Evolutionary conservation across 495 filamentous ascomycete species (phyloP).

Genomic region (Annulohypoxylon maeteangense): DNA sequence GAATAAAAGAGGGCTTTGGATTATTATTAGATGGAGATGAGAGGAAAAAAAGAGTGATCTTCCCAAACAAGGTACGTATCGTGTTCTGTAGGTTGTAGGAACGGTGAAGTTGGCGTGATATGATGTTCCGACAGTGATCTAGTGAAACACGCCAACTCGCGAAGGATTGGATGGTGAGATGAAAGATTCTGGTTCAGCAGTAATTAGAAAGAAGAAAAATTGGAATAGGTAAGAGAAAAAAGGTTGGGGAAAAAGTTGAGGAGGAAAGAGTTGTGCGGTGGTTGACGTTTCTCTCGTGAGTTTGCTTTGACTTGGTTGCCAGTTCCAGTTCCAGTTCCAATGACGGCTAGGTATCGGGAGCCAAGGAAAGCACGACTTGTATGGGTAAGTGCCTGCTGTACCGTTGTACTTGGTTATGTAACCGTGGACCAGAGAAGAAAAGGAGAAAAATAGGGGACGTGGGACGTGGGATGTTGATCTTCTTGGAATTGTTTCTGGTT

Average conservation of each 20-base stretch:
- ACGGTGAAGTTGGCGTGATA: slow-evolving; percentile 21
- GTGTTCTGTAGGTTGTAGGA: slow-evolving; percentile 32
- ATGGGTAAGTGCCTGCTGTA: slow-evolving; percentile 20
- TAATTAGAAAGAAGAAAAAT: slow-evolving; percentile 10
- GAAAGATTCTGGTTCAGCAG: slow-evolving; percentile 11
- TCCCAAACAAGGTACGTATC: slow-evolving; percentile 27
- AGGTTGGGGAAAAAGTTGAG: slow-evolving; percentile 2
- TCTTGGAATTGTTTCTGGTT: slow-evolving; percentile 25
- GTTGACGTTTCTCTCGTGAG: slow-evolving; percentile 22
- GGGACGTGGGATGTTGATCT: slow-evolving; percentile 35
- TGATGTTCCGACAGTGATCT: slow-evolving; percentile 16
- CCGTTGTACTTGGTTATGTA: slow-evolving; percentile 14
- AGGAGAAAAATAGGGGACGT: slow-evolving; percentile 20
- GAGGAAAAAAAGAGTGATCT: slow-evolving; percentile 39
- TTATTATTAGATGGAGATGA: slow-evolving; percentile 32
- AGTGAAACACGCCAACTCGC: slow-evolving; percentile 34
- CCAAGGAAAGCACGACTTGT: slow-evolving; percentile 27
- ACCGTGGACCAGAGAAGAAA: slow-evolving; percentile 12
- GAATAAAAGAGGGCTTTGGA: slow-evolving; percentile 20
- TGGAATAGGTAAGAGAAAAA: slow-evolving; percentile 10
- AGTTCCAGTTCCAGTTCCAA: slow-evolving; percentile 25
- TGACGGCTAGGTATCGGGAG: slow-evolving; percentile 14
- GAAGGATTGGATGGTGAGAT: slow-evolving; percentile 10
- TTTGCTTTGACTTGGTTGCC: slow-evolving; percentile 41
- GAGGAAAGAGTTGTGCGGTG: slow-evolving; percentile 11